Conservation (phyloP, 2,329 filamentous ascomycete genomes). For the Madurella mycetomatis region DNA sequence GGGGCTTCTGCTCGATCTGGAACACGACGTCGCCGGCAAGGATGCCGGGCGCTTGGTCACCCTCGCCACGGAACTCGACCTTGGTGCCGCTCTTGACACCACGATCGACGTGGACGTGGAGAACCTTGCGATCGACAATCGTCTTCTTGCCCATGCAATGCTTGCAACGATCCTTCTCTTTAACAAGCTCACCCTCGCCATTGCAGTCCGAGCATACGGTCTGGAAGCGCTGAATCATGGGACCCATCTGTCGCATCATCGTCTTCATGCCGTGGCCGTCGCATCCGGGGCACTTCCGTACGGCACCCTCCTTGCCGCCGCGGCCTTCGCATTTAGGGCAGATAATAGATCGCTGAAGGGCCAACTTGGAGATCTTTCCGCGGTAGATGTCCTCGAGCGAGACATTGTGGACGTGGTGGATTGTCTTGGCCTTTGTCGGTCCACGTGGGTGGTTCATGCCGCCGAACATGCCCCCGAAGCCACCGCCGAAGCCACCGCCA, state of each 20-base stretch:
- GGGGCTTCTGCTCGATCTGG: constrained; percentile 99
- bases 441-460: constrained; percentile 74
- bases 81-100: constrained; percentile 92
- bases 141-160: constrained; percentile 97
- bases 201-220: constrained; percentile 98
- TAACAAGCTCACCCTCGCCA: constrained; percentile 93
- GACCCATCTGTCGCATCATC: constrained; percentile 99
- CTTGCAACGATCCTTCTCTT: constrained; percentile 98
- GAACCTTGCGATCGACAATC: constrained; percentile 91
- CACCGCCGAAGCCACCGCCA: constrained; percentile 64
- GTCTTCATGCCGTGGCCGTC: constrained; percentile 98
- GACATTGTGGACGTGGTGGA: constrained; percentile 98
- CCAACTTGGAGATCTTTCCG: constrained; percentile 95
- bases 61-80: constrained; percentile 95
- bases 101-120: constrained; percentile 95
- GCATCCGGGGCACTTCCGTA: constrained; percentile 86
- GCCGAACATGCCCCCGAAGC: constrained; percentile 74
- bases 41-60: constrained; percentile 90
- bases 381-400: constrained; percentile 97
- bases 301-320: constrained; percentile 96
- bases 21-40: constrained; percentile 96
- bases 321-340: constrained; percentile 91
- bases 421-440: constrained; percentile 85
- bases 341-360: constrained; percentile 94
- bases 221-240: constrained; percentile 99